These are phyloP conservation scores for Leccinum pellstonianum DNA, from an alignment of 768 basidiomycete genomes.

Conservation along the genomic window DNA sequence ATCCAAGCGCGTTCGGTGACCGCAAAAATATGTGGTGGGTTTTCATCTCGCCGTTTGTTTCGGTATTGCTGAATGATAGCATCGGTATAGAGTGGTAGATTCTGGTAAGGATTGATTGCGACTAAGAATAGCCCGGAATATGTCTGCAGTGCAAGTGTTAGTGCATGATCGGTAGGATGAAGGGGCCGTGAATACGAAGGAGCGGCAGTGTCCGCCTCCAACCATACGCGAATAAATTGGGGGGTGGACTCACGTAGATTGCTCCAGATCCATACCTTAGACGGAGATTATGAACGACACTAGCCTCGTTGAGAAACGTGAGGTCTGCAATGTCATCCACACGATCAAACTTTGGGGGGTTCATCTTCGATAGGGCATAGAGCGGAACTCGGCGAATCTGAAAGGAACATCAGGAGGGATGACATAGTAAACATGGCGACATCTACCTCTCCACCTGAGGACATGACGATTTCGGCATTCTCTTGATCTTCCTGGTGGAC, in stretches of 20 bases:
- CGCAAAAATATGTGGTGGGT: conserved; percentile 94
- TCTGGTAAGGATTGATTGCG: conserved; percentile 96
- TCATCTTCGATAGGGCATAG: conserved; percentile 90
- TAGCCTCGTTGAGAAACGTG: conserved; percentile 97
- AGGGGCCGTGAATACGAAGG: not conserved
- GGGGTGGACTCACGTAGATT: conserved; percentile 72
- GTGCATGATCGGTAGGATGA: conserved; percentile 3
- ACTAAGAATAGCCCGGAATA: conserved; percentile 97
- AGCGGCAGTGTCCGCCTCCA: conserved; percentile 5
- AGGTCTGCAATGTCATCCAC: conserved; percentile 98
- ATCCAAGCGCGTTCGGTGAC: conserved; percentile 98
- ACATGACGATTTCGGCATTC: conserved; percentile 79
- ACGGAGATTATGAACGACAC: conserved; percentile 96
- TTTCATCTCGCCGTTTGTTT: conserved; percentile 83
- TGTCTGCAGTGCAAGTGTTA: conserved; percentile 53
- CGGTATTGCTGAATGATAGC: conserved; percentile 89
- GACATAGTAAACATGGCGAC: not conserved
- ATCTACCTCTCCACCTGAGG: conserved; percentile 77
- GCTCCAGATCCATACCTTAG: conserved; percentile 87
- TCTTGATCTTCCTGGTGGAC: conserved; percentile 86
- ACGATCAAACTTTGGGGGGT: conserved; percentile 96
- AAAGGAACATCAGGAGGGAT: conserved; percentile 6
- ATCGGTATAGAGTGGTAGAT: conserved; percentile 87
- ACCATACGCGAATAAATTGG: not conserved
- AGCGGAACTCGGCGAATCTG: conserved; percentile 71